These are phyloP conservation scores for Sanghuangporus baumii DNA, from an alignment of 1,284 basidiomycete species.

Conservation along the genomic window DNA sequence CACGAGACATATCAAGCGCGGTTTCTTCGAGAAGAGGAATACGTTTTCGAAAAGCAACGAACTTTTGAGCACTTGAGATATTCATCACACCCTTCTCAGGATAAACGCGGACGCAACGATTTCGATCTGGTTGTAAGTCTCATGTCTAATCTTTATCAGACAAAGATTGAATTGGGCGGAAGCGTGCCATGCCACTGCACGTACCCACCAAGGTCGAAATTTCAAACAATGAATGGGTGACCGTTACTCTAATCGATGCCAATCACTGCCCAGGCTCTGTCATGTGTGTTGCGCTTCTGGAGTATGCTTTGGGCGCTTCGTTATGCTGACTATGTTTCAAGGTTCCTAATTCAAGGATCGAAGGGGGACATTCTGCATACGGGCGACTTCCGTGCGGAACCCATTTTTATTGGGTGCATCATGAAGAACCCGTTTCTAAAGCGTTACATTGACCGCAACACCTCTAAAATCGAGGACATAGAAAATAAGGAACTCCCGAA, in stretches of 20 bases:
- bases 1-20: constrained; percentile 69
- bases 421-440: constrained; percentile 64
- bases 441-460: constrained; percentile 49
- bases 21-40: constrained; percentile 44
- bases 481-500: constrained; percentile 23
- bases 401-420: constrained; percentile 67
- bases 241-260: constrained; percentile 80
- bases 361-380: constrained; percentile 80
- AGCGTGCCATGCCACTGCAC: constrained; percentile 52
- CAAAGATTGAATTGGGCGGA: not conserved
- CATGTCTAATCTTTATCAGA: not conserved
- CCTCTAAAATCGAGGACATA: constrained; percentile 7
- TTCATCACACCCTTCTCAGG: constrained; percentile 37
- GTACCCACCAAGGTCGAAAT: constrained; percentile 62
- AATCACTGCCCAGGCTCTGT: constrained; percentile 94
- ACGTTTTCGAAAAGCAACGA: constrained; percentile 47
- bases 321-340: constrained; percentile 27
- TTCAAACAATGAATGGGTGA: constrained; percentile 51
- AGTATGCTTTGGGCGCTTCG: not conserved
- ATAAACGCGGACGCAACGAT: constrained; percentile 41
- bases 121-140: constrained; percentile 59
- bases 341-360: constrained; percentile 82
- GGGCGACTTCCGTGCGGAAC: constrained; percentile 87
- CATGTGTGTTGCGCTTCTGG: constrained; percentile 52
- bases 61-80: constrained; percentile 65